These are phyloP conservation scores for Fraxinus angustifolia DNA, from an alignment of 305 asterid species.

Conservation along the genomic window DNA sequence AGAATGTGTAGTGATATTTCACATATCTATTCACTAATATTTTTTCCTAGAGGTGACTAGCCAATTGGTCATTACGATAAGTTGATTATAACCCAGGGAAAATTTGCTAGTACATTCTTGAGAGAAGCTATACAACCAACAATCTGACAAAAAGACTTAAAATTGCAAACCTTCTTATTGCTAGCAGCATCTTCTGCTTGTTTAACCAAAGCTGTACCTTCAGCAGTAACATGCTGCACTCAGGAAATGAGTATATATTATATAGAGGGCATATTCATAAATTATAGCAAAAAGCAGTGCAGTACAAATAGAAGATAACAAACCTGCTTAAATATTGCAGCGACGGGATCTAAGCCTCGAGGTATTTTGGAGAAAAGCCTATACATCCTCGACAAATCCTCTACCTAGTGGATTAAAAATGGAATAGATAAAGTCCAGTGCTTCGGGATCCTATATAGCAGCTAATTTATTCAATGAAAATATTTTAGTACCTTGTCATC, in stretches of 20 bases:
- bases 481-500: conserved; percentile 76
- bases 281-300: not conserved
- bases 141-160: not conserved
- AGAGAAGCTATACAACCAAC: not conserved
- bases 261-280: conserved; percentile 1
- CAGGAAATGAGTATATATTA: conserved; percentile 19
- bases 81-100: not conserved
- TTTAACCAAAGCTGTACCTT: conserved; percentile 90
- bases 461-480: not conserved
- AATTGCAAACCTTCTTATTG: conserved; percentile 66
- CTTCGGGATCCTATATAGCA: not conserved
- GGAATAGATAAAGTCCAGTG: not conserved
- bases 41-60: conserved; percentile 9
- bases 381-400: conserved; percentile 87
- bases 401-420: conserved; percentile 45
- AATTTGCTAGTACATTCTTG: not conserved
- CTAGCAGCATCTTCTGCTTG: conserved; percentile 99
- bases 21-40: not conserved
- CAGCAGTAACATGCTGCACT: conserved; percentile 89
- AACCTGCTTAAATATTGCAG: conserved; percentile 88
- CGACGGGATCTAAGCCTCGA: conserved; percentile 86
- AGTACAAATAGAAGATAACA: conserved; percentile 23
- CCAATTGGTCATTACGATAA: not conserved
- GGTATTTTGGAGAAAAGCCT: conserved; percentile 90
- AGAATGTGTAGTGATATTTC: not conserved